phyloP scores from a whole-genome alignment of 2,329 filamentous ascomycete genomes.

The Blastomyces gilchristii region DNA sequence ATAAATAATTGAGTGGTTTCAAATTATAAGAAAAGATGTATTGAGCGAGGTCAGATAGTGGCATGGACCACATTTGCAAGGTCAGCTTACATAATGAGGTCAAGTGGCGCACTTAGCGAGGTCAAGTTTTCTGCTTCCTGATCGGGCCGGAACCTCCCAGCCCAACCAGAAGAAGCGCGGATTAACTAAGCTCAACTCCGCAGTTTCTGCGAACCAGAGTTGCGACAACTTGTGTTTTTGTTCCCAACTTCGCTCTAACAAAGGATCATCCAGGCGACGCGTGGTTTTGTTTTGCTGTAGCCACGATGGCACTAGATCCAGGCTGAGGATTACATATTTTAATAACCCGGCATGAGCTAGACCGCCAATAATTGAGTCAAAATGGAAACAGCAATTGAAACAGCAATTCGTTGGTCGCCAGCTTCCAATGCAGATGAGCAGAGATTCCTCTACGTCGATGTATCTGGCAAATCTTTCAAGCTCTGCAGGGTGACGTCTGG shows the following conservation, averaged over 20 bases:
- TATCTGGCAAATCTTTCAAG: slow-evolving; percentile 48
- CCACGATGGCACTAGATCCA: slow-evolving; percentile 4
- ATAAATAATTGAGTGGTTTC: too few species aligned
- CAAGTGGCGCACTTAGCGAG: too few species aligned
- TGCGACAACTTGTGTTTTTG: neutral
- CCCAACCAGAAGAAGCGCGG: slow-evolving; percentile 3
- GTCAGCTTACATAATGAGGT: too few species aligned
- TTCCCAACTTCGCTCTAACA: neutral
- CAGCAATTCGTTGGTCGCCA: slow-evolving; percentile 54
- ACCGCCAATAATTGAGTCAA: slow-evolving; percentile 6
- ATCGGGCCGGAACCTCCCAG: too few species aligned
- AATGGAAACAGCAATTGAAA: slow-evolving; percentile 41
- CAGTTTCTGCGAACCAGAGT: neutral
- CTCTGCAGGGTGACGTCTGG: slow-evolving; percentile 43
- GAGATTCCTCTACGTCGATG: slow-evolving; percentile 53
- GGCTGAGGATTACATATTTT: slow-evolving; percentile 1
- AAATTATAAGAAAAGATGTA: too few species aligned
- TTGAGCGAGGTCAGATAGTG: too few species aligned
- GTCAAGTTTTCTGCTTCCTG: too few species aligned
- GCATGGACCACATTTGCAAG: too few species aligned
- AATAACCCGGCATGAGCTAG: neutral
- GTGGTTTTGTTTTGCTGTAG: neutral
- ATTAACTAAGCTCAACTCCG: neutral
- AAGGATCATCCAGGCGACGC: neutral
- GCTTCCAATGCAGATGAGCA: slow-evolving; percentile 44